Evolutionary conservation across 306 rosid species (phyloP).

Genomic region (Trichosanthes truncata): DNA sequence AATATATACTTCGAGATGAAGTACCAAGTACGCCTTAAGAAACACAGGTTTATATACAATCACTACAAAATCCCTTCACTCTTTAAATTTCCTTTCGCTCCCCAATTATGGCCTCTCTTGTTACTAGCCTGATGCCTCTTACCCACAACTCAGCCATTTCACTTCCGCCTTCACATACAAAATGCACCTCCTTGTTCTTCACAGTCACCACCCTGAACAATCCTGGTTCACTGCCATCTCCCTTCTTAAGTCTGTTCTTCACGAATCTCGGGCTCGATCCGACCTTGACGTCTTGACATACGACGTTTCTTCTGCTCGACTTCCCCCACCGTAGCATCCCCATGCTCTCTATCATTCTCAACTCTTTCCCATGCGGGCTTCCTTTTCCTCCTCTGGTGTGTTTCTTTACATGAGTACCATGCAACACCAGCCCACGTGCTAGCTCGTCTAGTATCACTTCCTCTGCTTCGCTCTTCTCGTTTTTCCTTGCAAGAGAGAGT

Average conservation of each 20-base stretch:
- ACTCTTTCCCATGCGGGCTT: constrained; percentile 50
- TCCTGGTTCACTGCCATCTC: constrained; percentile 60
- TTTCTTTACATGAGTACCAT: constrained; percentile 50
- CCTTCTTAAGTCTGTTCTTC: constrained; percentile 42
- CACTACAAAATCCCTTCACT: constrained; percentile 9
- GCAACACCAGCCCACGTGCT: constrained; percentile 47
- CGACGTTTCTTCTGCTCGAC: constrained; percentile 57
- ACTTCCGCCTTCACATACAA: constrained; percentile 60
- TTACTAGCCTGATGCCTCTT: constrained; percentile 71
- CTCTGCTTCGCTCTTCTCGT: constrained; percentile 28
- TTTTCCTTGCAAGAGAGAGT: constrained; percentile 50
- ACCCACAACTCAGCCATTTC: constrained; percentile 84
- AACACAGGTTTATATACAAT: constrained; percentile 29
- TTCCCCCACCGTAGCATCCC: constrained; percentile 79
- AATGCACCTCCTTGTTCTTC: constrained; percentile 71
- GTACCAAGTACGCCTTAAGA: constrained; percentile 46
- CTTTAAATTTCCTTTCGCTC: constrained; percentile 15
- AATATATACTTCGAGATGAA: constrained; percentile 57
- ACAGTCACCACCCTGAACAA: constrained; percentile 66
- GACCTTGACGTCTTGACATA: constrained; percentile 46
- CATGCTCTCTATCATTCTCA: constrained; percentile 37
- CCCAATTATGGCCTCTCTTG: constrained; percentile 36
- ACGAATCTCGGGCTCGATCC: constrained; percentile 52
- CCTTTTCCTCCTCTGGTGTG: constrained; percentile 83
- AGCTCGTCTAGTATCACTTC: constrained; percentile 55